phyloP scores from a whole-genome alignment of 2,329 filamentous ascomycete genomes.

The Albophoma yamanashiensis region DNA sequence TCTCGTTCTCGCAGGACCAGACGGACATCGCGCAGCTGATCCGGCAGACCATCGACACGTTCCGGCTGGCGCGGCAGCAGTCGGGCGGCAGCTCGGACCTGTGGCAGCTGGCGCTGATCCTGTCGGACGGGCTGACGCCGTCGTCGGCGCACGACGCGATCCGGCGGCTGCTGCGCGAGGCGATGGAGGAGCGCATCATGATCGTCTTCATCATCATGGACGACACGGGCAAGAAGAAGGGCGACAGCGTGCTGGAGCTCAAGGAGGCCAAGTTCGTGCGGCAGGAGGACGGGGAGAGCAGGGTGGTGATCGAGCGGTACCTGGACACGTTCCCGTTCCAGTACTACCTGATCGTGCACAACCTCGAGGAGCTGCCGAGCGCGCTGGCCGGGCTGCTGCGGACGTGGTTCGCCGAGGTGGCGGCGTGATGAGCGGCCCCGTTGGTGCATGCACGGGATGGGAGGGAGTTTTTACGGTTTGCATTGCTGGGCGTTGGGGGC shows the following conservation, averaged over 20 bases:
- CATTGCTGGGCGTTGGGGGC: conserved; percentile 1
- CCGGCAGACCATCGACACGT: conserved; percentile 65
- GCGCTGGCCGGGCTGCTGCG: conserved; percentile 81
- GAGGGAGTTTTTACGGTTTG: not conserved
- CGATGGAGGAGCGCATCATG: conserved; percentile 91
- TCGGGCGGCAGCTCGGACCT: conserved; percentile 53
- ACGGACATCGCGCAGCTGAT: conserved; percentile 81
- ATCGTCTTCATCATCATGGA: conserved; percentile 97
- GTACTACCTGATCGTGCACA: conserved; percentile 90
- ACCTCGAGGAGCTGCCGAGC: conserved; percentile 81
- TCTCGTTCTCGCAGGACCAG: conserved; percentile 74
- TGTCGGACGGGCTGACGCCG: conserved; percentile 89
- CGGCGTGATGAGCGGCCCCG: conserved; percentile 19
- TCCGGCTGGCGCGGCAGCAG: conserved; percentile 63
- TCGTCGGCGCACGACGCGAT: conserved; percentile 71
- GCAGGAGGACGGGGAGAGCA: conserved; percentile 46
- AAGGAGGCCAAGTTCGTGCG: conserved; percentile 76
- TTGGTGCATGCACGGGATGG: not conserved
- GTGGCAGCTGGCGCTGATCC: conserved; percentile 89
- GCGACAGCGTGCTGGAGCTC: conserved; percentile 72
- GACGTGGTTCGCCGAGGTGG: conserved; percentile 84
- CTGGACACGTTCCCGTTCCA: conserved; percentile 93
- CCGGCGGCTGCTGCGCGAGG: conserved; percentile 70
- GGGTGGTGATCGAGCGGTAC: conserved; percentile 79
- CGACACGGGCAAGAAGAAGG: conserved; percentile 35